A percentile compares a stretch with the other conserved stretches of the same genome.
Conservation (phyloP, 495 filamentous ascomycete species). For the Neurospora intermedia region DNA sequence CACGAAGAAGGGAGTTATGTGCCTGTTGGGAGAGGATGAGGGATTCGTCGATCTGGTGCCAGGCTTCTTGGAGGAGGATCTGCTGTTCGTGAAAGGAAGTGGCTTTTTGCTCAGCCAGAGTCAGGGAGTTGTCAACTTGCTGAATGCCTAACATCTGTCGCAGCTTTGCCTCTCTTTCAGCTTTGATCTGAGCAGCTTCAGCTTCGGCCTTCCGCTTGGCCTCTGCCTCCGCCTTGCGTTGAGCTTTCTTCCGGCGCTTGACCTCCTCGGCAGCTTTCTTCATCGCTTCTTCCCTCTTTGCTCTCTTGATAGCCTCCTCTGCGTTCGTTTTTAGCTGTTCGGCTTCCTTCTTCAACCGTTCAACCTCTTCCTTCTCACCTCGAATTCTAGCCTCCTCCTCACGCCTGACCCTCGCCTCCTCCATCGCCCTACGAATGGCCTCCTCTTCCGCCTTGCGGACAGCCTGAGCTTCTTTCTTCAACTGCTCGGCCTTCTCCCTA, state of each 20-base stretch:
- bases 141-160: neutral
- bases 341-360: neutral
- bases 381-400: neutral
- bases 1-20: neutral
- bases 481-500: neutral
- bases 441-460: neutral
- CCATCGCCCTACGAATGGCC: neutral
- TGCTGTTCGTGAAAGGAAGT: neutral
- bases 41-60: neutral
- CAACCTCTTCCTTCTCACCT: neutral
- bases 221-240: neutral
- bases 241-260: neutral
- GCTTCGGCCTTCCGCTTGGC: neutral
- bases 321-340: neutral
- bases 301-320: neutral
- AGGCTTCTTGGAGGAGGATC: neutral
- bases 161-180: neutral
- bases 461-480: neutral
- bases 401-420: neutral
- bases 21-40: neutral
- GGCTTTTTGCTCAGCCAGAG: neutral
- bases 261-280: neutral
- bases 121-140: neutral
- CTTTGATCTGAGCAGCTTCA: neutral
- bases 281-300: neutral